Evolutionary conservation across 2,329 filamentous ascomycete species (phyloP).

Genomic region (Nemania serpens): DNA sequence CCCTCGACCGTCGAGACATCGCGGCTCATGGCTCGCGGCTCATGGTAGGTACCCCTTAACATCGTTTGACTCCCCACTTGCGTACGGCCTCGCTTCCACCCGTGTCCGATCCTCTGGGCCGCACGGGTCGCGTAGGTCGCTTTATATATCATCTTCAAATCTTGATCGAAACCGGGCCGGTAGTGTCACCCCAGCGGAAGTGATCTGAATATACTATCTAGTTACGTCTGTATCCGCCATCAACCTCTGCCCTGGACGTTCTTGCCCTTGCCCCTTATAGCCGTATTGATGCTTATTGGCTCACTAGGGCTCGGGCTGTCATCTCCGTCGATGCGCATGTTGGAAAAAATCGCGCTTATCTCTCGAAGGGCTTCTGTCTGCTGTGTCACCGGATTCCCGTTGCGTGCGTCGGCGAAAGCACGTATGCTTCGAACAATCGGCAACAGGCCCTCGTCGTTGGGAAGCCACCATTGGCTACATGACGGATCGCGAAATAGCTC

Average conservation of each 20-base stretch:
- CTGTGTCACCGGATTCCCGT: constrained; percentile 60
- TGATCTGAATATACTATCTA: constrained; percentile 1
- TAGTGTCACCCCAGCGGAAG: not conserved
- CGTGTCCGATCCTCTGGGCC: not conserved
- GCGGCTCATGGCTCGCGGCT: constrained; percentile 13
- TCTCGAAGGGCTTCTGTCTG: constrained; percentile 71
- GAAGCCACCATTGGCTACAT: constrained; percentile 86
- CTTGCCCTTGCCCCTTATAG: constrained; percentile 21
- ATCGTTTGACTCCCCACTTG: constrained; percentile 6
- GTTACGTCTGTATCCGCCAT: not conserved
- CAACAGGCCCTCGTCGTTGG: constrained; percentile 76
- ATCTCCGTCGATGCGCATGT: constrained; percentile 55
- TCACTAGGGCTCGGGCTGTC: constrained; percentile 19
- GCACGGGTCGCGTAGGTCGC: constrained; percentile 1
- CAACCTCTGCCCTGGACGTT: constrained; percentile 21
- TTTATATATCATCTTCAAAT: constrained; percentile 5
- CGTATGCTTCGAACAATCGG: constrained; percentile 77
- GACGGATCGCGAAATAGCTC: constrained; percentile 73
- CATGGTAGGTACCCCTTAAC: not conserved
- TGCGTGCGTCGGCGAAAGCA: constrained; percentile 79
- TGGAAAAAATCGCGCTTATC: constrained; percentile 74
- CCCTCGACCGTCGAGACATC: constrained; percentile 32
- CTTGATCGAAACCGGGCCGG: constrained; percentile 10
- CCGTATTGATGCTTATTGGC: constrained; percentile 24
- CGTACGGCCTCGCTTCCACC: not conserved